Percentiles rank a stretch among this genome's conserved stretches.
phyloP scores from a whole-genome alignment of 345 rosid genomes.

The Ricinus communis region DNA sequence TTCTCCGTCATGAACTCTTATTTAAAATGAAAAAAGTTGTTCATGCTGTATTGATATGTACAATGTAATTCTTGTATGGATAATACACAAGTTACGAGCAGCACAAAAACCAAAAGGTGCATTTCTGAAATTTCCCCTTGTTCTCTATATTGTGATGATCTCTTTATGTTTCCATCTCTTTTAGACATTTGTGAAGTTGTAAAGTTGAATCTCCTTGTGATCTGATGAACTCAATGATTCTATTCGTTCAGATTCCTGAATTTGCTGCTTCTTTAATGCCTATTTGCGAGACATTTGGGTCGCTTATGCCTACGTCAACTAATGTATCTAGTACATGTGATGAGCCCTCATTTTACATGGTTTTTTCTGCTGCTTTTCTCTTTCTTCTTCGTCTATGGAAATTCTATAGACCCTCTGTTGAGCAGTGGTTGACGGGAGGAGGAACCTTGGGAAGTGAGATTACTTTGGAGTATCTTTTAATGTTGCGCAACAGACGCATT shows the following conservation, averaged over 20 bases:
- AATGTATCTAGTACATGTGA: conserved; percentile 27
- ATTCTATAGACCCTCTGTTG: conserved; percentile 61
- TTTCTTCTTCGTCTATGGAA: conserved; percentile 75
- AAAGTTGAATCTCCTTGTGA: conserved; percentile 11
- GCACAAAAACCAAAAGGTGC: no score
- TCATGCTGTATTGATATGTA: no score
- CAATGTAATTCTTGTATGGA: no score
- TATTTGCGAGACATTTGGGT: conserved; percentile 67
- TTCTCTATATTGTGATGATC: not conserved
- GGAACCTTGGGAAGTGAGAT: conserved; percentile 47
- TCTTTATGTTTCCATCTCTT: not conserved
- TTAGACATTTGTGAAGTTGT: not conserved
- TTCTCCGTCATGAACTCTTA: no score
- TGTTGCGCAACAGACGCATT: conserved; percentile 46
- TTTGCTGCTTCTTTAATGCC: conserved; percentile 70
- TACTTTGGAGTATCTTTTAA: conserved; percentile 55
- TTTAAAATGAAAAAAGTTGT: no score
- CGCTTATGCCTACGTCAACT: conserved; percentile 44
- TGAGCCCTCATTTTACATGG: conserved; percentile 53
- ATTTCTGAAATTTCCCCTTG: no score
- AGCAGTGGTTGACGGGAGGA: conserved; percentile 35
- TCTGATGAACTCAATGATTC: conserved; percentile 19
- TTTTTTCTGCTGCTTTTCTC: conserved; percentile 65
- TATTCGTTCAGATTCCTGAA: conserved; percentile 55
- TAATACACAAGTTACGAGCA: no score